Evolutionary conservation across 345 rosid genomes (phyloP), one percentile per base, ranked within the genome.

Genomic region (Eucalyptus cloeziana): DNA sequence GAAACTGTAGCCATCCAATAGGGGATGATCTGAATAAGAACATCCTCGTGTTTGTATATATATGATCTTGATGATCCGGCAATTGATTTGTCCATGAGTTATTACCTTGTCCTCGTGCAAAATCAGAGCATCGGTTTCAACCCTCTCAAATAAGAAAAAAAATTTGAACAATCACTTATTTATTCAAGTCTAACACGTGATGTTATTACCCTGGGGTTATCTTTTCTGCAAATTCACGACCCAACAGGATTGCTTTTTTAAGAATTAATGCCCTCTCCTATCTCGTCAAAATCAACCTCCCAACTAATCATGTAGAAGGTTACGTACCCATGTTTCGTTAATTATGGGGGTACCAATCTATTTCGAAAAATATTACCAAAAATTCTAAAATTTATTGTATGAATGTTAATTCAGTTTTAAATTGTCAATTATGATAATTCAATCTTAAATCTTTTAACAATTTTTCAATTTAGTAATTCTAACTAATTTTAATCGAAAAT

Each of bases 371-470:
- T 4, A 49, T 16, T 51, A 6, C 54, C 21, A 51, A 51, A 51
- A 51, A 16, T 0, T 0, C 54, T 6, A 16, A 51, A 51, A 51
- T 6, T 0, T 16, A 49, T 12, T 49, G 0, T 49, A 1, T 6
- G 0, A 6, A 51, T 51, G 4, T 6, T 0, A 15, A 50, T 5
- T 5, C 0, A 51, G 0, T 50, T 16, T 16, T 16, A 50, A 15
- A 50, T 50, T 50, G 1, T 50, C 1, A 15, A 6, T 15, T 50
- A 1, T 2, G 3, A 2, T 50, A 15, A 50, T 50, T 50, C 1
- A 50, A 0, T 50, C 0, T 0, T 15, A 50, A 50, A 15, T 50
- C 1, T 15, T 50, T 14, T 5, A 5, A 49, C 0, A 14, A 13
- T 49, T 13, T 50, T 1, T 5, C 2, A 51, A 6, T 51, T 51